A percentile compares a stretch with the other conserved stretches of the same genome.
Evolutionary conservation across 441 rosid species (phyloP).

Genomic region (Populus hybrid): DNA sequence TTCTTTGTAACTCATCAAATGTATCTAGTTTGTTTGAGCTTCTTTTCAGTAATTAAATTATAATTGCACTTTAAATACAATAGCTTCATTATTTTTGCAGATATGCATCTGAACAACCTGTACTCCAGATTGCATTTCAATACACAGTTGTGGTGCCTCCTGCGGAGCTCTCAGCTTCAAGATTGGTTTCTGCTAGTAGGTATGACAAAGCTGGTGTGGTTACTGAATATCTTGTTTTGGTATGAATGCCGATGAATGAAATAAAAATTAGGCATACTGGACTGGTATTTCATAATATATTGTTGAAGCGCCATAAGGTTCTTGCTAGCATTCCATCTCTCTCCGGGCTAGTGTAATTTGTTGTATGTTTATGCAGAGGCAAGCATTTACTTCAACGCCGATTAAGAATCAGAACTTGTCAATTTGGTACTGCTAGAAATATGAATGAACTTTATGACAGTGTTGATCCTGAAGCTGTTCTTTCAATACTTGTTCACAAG

Average conservation of each 20-base stretch:
- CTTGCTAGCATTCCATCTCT: not conserved
- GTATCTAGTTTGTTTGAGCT: not conserved
- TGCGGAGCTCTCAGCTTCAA: constrained; percentile 59
- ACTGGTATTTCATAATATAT: not conserved
- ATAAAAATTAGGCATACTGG: not conserved
- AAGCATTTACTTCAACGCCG: constrained; percentile 72
- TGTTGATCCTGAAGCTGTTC: constrained; percentile 84
- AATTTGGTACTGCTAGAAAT: constrained; percentile 70
- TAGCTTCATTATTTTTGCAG: constrained; percentile 38
- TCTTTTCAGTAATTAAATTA: not conserved
- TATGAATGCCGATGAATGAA: not conserved
- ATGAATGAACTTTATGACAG: constrained; percentile 77
- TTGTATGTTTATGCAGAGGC: constrained; percentile 45
- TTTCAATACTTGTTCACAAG: constrained; percentile 91
- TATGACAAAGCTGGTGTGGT: constrained; percentile 30
- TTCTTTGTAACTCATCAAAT: not conserved
- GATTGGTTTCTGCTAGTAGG: constrained; percentile 62
- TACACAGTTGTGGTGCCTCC: constrained; percentile 88
- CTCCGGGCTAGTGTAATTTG: constrained; percentile 16
- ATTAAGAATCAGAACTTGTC: constrained; percentile 86
- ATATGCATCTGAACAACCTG: constrained; percentile 79
- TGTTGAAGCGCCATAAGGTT: not conserved
- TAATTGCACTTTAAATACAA: not conserved
- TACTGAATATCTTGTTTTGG: not conserved
- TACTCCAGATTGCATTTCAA: constrained; percentile 91